phyloP scores from a whole-genome alignment of 192 early-diverging fungal genomes.

The Ambispora gerdemannii region DNA sequence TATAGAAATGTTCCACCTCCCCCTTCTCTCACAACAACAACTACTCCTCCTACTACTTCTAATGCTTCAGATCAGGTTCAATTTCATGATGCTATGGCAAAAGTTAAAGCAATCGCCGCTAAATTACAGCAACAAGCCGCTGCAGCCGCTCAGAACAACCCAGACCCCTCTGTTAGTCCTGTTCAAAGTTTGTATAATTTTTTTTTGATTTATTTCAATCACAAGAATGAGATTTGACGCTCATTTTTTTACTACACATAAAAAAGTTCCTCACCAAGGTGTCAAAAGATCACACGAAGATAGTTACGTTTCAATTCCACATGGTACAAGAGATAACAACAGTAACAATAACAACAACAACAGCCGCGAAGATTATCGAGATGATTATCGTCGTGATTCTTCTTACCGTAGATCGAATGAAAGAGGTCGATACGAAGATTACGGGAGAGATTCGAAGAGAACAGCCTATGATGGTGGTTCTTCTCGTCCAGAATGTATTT shows the following conservation, averaged over 20 bases:
- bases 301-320: slow-evolving; percentile 17
- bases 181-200: slow-evolving; percentile 11
- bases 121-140: slow-evolving; percentile 51
- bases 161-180: slow-evolving; percentile 25
- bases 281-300: slow-evolving; percentile 23
- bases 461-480: slow-evolving; percentile 23
- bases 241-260: slow-evolving; percentile 31
- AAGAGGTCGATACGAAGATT: slow-evolving; percentile 30
- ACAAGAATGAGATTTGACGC: slow-evolving; percentile 27
- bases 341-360: slow-evolving; percentile 24
- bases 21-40: slow-evolving; percentile 9
- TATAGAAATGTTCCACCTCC: slow-evolving; percentile 10
- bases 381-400: slow-evolving; percentile 29
- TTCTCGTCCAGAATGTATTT: slow-evolving; percentile 26
- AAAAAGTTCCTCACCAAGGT: slow-evolving; percentile 20
- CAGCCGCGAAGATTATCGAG: slow-evolving; percentile 34
- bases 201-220: slow-evolving; percentile 2
- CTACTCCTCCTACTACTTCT: slow-evolving; percentile 13
- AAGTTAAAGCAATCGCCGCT: slow-evolving; percentile 77
- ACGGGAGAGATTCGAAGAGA: slow-evolving; percentile 28
- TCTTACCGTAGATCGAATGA: slow-evolving; percentile 3
- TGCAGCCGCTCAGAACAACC: slow-evolving; percentile 24
- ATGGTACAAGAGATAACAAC: slow-evolving; percentile 29
- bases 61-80: slow-evolving; percentile 37
- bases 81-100: slow-evolving; percentile 65